Percentiles rank a stretch among this genome's conserved stretches.
phyloP scores from a whole-genome alignment of 2,329 filamentous ascomycete species.

The Alternaria novae-zelandiae region DNA sequence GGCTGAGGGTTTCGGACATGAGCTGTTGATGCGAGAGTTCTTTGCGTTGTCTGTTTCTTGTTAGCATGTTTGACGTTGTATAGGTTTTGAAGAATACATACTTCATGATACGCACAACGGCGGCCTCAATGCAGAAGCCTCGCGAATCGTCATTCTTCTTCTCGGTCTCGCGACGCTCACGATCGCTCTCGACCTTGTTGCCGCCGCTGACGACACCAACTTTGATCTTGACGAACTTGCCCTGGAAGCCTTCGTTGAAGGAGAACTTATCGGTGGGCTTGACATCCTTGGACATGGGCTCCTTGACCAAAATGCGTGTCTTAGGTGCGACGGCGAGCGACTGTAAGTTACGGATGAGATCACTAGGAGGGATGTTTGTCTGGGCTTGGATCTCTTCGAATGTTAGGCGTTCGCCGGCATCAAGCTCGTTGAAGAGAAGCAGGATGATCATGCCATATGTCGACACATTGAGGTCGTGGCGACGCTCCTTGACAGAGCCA shows the following conservation, averaged over 20 bases:
- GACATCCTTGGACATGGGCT: conserved; percentile 78
- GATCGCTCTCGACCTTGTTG: conserved; percentile 81
- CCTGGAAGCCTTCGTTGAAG: conserved; percentile 82
- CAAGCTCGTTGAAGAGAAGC: conserved; percentile 84
- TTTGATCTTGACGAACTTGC: conserved; percentile 86
- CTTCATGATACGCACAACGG: conserved; percentile 86
- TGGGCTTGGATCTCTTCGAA: conserved; percentile 81
- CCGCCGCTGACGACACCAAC: conserved; percentile 80
- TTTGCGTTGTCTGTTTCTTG: conserved; percentile 69
- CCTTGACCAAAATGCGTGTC: conserved; percentile 79
- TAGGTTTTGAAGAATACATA: conserved; percentile 51
- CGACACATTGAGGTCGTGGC: conserved; percentile 89
- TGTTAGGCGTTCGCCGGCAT: conserved; percentile 57
- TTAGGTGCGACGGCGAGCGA: conserved; percentile 84
- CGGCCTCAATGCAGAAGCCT: conserved; percentile 75
- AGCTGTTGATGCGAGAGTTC: conserved; percentile 72
- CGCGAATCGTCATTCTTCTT: conserved; percentile 76
- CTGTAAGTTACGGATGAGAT: conserved; percentile 79
- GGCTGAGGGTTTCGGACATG: conserved; percentile 73
- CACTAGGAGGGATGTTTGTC: conserved; percentile 77
- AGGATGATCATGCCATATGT: conserved; percentile 93
- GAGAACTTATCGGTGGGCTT: conserved; percentile 78
- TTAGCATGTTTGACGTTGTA: conserved; percentile 17
- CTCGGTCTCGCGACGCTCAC: conserved; percentile 72
- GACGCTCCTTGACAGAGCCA: conserved; percentile 68